A percentile compares a stretch with the other conserved stretches of the same genome.
phyloP scores from a whole-genome alignment of 495 filamentous ascomycete genomes.

The Cetradonia linearis region DNA sequence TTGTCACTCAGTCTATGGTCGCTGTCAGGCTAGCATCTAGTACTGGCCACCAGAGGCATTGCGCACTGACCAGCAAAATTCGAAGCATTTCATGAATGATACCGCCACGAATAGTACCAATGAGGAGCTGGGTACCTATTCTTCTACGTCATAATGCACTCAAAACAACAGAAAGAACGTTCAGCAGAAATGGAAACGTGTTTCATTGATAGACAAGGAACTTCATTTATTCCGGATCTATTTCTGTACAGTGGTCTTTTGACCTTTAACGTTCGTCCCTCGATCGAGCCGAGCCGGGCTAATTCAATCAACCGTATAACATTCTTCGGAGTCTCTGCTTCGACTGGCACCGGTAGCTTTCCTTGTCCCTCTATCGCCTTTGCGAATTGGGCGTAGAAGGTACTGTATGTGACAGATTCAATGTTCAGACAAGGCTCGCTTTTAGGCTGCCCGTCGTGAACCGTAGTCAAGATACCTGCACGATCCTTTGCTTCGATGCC shows the following conservation, averaged over 20 bases:
- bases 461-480: conserved; percentile 35
- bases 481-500: conserved; percentile 50
- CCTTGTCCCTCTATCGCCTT: conserved; percentile 53
- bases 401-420: conserved; percentile 58
- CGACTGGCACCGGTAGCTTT: conserved; percentile 64
- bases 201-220: background rate
- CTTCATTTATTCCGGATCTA: background rate
- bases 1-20: no score
- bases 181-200: background rate
- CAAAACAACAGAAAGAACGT: background rate
- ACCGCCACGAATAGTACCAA: background rate
- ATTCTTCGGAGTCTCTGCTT: conserved; percentile 57
- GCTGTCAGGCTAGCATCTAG: no score
- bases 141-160: background rate
- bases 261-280: conserved; percentile 50
- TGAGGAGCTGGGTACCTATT: background rate
- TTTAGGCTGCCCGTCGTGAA: conserved; percentile 32
- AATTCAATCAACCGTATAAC: conserved; percentile 69
- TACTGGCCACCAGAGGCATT: no score
- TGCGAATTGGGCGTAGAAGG: conserved; percentile 62
- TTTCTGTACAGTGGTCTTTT: background rate
- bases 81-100: no score
- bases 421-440: conserved; percentile 47
- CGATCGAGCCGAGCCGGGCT: conserved; percentile 54
- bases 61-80: no score